These are phyloP conservation scores for Tephrocybe rancida DNA, from an alignment of 768 basidiomycete species.

Conservation along the genomic window DNA sequence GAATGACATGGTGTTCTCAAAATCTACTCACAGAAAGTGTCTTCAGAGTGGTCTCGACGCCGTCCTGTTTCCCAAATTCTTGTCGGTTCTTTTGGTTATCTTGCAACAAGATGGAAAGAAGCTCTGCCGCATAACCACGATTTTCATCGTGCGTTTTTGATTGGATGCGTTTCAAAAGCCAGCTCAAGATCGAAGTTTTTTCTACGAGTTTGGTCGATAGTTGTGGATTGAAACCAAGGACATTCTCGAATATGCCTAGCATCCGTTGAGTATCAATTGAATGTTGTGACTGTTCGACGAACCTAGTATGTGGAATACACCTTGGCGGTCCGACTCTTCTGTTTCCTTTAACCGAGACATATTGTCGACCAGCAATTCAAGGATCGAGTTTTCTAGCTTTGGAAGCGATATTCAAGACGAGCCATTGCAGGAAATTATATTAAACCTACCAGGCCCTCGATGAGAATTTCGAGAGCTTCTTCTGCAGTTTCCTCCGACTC, in stretches of 20 bases:
- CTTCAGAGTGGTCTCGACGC: conserved; percentile 76
- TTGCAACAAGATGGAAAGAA: conserved; percentile 90
- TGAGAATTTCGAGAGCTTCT: conserved; percentile 71
- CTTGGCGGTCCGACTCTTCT: conserved; percentile 90
- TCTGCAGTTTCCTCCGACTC: conserved; percentile 65
- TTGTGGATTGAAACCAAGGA: conserved; percentile 82
- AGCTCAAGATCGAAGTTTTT: conserved; percentile 75
- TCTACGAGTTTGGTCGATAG: conserved; percentile 70
- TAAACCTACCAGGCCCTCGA: conserved; percentile 71
- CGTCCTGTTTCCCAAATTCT: conserved; percentile 70
- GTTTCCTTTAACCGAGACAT: conserved; percentile 83
- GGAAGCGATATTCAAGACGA: conserved; percentile 4
- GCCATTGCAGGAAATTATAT: neutral
- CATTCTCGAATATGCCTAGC: conserved; percentile 89
- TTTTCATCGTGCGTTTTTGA: conserved; percentile 84
- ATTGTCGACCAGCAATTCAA: conserved; percentile 91
- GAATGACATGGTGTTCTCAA: conserved; percentile 14
- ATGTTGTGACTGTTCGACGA: conserved; percentile 17
- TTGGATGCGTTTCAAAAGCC: conserved; percentile 79
- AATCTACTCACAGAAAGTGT: conserved; percentile 72
- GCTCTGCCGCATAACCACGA: conserved; percentile 89
- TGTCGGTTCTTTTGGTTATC: conserved; percentile 69
- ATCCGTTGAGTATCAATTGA: neutral
- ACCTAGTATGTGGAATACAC: conserved; percentile 94
- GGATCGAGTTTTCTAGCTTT: conserved; percentile 80